Evolutionary conservation across 1,284 basidiomycete genomes (phyloP).

Genomic region (Puccinia polysora): DNA sequence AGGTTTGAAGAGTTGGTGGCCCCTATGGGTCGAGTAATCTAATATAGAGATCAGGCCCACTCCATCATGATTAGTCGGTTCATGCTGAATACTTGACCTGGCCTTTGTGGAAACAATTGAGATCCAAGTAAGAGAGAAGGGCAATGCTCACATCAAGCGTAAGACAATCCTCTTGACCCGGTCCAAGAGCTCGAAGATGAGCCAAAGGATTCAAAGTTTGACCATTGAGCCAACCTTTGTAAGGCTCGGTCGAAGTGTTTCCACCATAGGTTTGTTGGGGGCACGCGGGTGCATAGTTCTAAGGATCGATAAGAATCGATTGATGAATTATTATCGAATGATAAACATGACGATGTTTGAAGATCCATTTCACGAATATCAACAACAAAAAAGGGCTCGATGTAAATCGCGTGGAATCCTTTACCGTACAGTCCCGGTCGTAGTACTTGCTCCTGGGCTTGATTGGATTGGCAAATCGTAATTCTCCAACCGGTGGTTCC

Average conservation of each 20-base stretch:
- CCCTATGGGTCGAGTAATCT: constrained; percentile 32
- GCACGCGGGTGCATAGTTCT: constrained; percentile 25
- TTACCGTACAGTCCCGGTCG: constrained; percentile 31
- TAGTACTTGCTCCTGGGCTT: constrained; percentile 18
- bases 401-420: background rate
- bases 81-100: background rate
- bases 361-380: background rate
- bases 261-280: constrained; percentile 37
- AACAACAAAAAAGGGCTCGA: background rate
- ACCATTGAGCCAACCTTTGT: constrained; percentile 29
- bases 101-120: too few relatives aligned
- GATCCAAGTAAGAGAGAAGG: background rate
- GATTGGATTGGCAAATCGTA: constrained; percentile 31
- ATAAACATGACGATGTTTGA: background rate
- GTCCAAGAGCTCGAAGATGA: constrained; percentile 24
- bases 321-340: background rate
- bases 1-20: constrained; percentile 13
- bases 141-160: constrained; percentile 28
- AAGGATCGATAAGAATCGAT: background rate
- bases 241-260: constrained; percentile 11
- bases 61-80: background rate
- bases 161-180: constrained; percentile 32
- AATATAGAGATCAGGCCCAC: background rate
- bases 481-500: constrained; percentile 26
- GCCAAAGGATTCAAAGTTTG: constrained; percentile 26